Evolutionary conservation across 2,329 filamentous ascomycete species (phyloP), one percentile per base, ranked within the genome.

Genomic region (Dothideomycetes sp.): DNA sequence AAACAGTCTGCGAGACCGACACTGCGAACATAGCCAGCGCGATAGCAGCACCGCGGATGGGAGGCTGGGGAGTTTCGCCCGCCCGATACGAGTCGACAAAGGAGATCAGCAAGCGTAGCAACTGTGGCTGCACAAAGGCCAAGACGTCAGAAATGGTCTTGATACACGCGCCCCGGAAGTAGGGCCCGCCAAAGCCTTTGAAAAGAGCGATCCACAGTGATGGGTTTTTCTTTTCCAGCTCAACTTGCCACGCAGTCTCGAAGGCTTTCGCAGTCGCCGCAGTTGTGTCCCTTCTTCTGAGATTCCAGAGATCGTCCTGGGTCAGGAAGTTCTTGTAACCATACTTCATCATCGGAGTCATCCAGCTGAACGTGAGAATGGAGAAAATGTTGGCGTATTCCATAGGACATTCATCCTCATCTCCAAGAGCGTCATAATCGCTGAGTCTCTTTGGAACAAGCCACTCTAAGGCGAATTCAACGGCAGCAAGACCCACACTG

Each of bases 371-470:
- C 0, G 89, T 94, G 34, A 98, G 72, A 37, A 84, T 77, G 3
- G 89, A 94, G 64, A 98, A 98, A 38, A 96, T 71, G 44, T 89
- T 87, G 10, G 91, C 88, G 58, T 94, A 94, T 62, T 96, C 88
- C 46, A 84, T 79, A 0, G 83, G 83, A 41, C 79, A 83, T 60
- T 84, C 79, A 49, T 82, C 74, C 31, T 77, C 76, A 44, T 80
- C 75, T 5, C 76, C 78, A 36, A 83, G 59, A 4, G 76, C 76
- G 56, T 81, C 74, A 54, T 84, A 84, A 34, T 69, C 75, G 50
- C 77, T 83, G 43, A 78, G 64, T 48, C 75, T 77, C 61, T 88
- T 89, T n/a, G 84, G 84, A 57, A 88, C 79, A 14, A 94, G 67
- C 75, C 88, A 94, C 64, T 95, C 88, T 27, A 93, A 63, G 10